These are phyloP conservation scores for Monosporozyma aerobia DNA, from an alignment of 805 yeast species.

Conservation along the genomic window DNA sequence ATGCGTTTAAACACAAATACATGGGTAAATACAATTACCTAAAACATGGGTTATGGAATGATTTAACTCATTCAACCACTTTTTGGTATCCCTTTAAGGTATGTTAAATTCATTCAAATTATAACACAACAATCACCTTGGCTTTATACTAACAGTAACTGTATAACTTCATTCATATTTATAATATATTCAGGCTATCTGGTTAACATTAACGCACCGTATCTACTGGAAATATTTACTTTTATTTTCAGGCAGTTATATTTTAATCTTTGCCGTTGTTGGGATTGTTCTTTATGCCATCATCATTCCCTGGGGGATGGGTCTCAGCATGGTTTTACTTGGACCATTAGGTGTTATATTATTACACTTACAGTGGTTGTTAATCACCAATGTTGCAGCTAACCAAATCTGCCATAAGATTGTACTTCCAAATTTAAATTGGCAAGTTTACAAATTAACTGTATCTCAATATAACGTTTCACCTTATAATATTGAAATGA, in stretches of 20 bases:
- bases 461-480: neutral
- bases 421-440: conserved; percentile 17
- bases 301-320: conserved; percentile 19
- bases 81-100: conserved; percentile 16
- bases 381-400: conserved; percentile 23
- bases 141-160: neutral
- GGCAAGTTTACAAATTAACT: conserved; percentile 5
- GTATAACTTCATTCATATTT: neutral
- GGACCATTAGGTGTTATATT: conserved; percentile 28
- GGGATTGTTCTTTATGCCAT: conserved; percentile 18
- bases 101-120: conserved; percentile 2
- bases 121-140: neutral
- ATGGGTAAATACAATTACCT: neutral
- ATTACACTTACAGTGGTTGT: conserved; percentile 25
- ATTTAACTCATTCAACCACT: conserved; percentile 9
- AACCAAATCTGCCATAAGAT: conserved; percentile 17
- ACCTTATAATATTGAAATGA: neutral
- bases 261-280: conserved; percentile 15
- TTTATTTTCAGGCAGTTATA: conserved; percentile 18
- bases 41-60: conserved; percentile 7
- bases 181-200: neutral
- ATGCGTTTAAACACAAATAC: neutral
- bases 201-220: neutral
- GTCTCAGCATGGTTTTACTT: conserved; percentile 13
- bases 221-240: conserved; percentile 24